Percentiles rank a stretch among this genome's conserved stretches.
phyloP scores from a whole-genome alignment of 75 land plant species.

The Selaginella tamariscina region DNA sequence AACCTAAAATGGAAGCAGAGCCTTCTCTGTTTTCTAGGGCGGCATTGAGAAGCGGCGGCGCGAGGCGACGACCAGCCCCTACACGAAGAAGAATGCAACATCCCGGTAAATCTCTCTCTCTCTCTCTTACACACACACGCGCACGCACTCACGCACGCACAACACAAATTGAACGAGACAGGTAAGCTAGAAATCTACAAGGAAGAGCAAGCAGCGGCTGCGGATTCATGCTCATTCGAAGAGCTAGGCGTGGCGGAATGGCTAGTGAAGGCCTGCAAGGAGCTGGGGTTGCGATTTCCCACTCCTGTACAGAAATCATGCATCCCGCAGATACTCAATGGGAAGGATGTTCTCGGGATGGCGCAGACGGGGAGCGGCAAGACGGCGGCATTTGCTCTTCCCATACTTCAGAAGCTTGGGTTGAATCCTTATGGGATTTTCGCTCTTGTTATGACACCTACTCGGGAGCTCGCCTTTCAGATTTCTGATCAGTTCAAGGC shows the following conservation, averaged over 20 bases:
- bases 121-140: too few relatives aligned
- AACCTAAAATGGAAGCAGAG: too few relatives aligned
- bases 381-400: slow-evolving; percentile 95
- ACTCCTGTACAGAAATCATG: slow-evolving; percentile 79
- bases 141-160: too few relatives aligned
- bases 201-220: not conserved
- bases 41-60: too few relatives aligned
- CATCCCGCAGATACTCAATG: slow-evolving; percentile 79
- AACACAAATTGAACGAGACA: too few relatives aligned
- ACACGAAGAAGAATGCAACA: too few relatives aligned
- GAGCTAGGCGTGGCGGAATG: slow-evolving; percentile 71
- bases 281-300: slow-evolving; percentile 58
- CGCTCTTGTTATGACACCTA: slow-evolving; percentile 83
- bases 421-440: slow-evolving; percentile 77
- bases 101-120: too few relatives aligned
- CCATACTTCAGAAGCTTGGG: slow-evolving; percentile 61
- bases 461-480: slow-evolving; percentile 85
- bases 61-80: too few relatives aligned
- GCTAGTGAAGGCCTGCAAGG: slow-evolving; percentile 50
- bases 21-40: too few relatives aligned
- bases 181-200: not conserved
- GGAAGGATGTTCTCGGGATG: slow-evolving; percentile 70
- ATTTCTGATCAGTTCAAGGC: slow-evolving; percentile 90
- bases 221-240: slow-evolving; percentile 27
- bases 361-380: slow-evolving; percentile 95